Conservation (phyloP, 2,329 filamentous ascomycete species). For the Paecilomyces sp. region DNA sequence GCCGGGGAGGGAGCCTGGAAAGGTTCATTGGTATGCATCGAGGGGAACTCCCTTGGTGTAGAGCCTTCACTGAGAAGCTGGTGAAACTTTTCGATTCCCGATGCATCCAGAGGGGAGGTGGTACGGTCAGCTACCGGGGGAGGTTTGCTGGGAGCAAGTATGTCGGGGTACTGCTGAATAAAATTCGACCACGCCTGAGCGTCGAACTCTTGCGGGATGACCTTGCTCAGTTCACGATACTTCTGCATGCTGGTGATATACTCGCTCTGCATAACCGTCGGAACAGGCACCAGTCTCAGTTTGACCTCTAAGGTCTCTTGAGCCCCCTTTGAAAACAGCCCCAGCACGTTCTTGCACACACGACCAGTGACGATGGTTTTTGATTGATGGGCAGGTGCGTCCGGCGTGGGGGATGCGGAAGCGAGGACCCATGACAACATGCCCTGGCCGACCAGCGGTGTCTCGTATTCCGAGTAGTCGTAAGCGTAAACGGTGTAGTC, state of each 20-base stretch:
- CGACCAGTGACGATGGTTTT: conserved; percentile 73
- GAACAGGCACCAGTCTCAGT: conserved; percentile 73
- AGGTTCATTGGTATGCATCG: conserved; percentile 19
- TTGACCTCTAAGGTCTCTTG: conserved; percentile 91
- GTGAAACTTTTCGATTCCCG: conserved; percentile 39
- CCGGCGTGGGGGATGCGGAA: conserved; percentile 49
- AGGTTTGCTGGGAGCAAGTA: conserved; percentile 20
- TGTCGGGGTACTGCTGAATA: conserved; percentile 59
- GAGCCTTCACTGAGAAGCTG: conserved; percentile 37
- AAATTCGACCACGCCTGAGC: conserved; percentile 72
- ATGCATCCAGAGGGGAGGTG: conserved; percentile 30
- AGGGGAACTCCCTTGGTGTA: conserved; percentile 34
- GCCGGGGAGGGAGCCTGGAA: conserved; percentile 31
- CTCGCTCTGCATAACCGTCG: conserved; percentile 55
- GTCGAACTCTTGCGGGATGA: conserved; percentile 57
- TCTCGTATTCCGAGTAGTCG: conserved; percentile 93
- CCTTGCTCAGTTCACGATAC: conserved; percentile 52
- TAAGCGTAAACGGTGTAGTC: conserved; percentile 97
- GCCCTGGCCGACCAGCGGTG: conserved; percentile 87
- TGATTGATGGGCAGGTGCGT: conserved; percentile 52
- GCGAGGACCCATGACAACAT: conserved; percentile 81
- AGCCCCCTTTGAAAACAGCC: conserved; percentile 70
- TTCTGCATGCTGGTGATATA: conserved; percentile 55
- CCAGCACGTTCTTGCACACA: conserved; percentile 78
- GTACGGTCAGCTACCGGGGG: conserved; percentile 16